Evolutionary conservation across 148 eudicot genomes (phyloP).

Genomic region (Amaranthus palmeri): DNA sequence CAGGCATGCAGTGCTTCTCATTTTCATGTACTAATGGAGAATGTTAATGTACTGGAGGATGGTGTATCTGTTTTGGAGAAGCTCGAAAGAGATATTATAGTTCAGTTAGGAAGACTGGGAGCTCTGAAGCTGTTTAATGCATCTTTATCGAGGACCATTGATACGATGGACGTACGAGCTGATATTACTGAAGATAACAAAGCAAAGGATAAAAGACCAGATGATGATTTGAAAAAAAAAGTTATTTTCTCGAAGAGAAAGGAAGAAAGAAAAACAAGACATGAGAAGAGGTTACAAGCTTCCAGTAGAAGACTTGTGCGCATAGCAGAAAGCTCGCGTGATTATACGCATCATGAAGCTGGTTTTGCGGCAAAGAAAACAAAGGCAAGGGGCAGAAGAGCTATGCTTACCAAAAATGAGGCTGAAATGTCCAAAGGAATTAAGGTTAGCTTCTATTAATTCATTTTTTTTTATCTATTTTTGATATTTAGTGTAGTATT

Average conservation of each 20-base stretch:
- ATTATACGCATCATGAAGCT: conserved; percentile 17
- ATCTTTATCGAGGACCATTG: conserved; percentile 51
- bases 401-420: conserved; percentile 51
- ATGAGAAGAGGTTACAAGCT: conserved; percentile 30
- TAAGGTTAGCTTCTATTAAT: conserved; percentile 49
- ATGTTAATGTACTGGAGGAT: conserved; percentile 53
- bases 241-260: conserved; percentile 55
- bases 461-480: not conserved
- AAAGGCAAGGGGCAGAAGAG: conserved; percentile 37
- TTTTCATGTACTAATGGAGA: conserved; percentile 57
- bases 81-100: conserved; percentile 65
- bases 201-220: conserved; percentile 6
- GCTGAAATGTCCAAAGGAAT: conserved; percentile 72
- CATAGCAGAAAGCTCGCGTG: conserved; percentile 17
- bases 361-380: conserved; percentile 29
- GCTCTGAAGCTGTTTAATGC: conserved; percentile 59
- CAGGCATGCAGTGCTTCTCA: conserved; percentile 44
- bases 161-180: conserved; percentile 21
- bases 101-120: conserved; percentile 69
- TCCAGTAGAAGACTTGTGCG: conserved; percentile 19
- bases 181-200: conserved; percentile 25
- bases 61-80: conserved; percentile 52
- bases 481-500: not conserved
- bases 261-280: conserved; percentile 54
- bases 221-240: conserved; percentile 26